Evolutionary conservation across 2,329 filamentous ascomycete species (phyloP), one percentile per base, ranked within the genome.

Genomic region (Fusarium dlaminii): DNA sequence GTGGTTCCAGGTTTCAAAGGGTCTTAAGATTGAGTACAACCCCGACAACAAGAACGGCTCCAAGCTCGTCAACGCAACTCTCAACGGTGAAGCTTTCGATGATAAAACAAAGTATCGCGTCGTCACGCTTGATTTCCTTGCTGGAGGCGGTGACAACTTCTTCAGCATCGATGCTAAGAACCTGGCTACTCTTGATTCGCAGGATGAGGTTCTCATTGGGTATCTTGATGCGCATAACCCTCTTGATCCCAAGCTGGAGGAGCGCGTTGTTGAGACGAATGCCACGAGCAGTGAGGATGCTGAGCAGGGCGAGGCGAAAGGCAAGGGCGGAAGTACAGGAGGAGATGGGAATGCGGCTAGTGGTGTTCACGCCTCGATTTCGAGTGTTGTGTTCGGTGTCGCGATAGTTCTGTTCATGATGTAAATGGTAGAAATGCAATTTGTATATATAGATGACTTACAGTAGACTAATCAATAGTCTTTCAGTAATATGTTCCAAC

Each of bases 101-200:
- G 80, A 83, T 17, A 80, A 79, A 11, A 51, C 66, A 17, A 81
- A 85, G 34, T 92, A 92, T 79, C 86, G 84, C 17, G 80, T 92
- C 27, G 88, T 90, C 22, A 92, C 90, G 0, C 82, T 91, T 3
- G 90, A 92, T 75, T 92, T 92, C 73, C 73, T 92, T 1, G 89
- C 90, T 3, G 85, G 86, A 6, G 90, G 89, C 5, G 91, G 90
- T 20, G 91, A 92, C 75, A 91, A 91, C 76, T 88, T 92, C 77
- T 85, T 90, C 29, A 74, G 80, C n/a, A 46, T 74, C 2, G 59
- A 65, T 4, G 78, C 75, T 13, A 77, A 70, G 32, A 80, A 82
- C 59, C 86, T 87, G 49, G 80, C 84, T 36, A 83, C 82, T 11
- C 82, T 90, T 6, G 87, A 89, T 32, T 86, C 84, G 2, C 85